Conservation (phyloP, 2,329 filamentous ascomycete species). For the Paraphoma sp. region DNA sequence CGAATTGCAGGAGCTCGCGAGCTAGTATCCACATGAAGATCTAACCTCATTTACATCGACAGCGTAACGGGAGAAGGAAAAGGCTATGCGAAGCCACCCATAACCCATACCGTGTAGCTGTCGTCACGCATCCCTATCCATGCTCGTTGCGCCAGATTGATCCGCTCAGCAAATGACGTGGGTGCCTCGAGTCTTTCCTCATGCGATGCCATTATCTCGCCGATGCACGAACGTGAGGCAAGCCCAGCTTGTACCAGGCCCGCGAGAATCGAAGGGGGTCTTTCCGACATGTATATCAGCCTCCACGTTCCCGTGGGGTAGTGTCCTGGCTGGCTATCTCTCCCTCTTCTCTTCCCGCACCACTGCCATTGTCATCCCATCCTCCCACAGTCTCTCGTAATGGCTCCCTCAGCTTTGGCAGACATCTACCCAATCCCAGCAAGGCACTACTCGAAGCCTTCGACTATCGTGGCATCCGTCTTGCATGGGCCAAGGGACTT, state of each 20-base stretch:
- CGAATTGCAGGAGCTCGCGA: constrained; percentile 22
- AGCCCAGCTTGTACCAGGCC: constrained; percentile 36
- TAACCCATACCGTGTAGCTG: constrained; percentile 35
- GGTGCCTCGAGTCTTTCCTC: constrained; percentile 35
- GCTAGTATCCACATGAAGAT: constrained; percentile 35
- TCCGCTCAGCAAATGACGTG: constrained; percentile 49
- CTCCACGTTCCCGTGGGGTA: constrained; percentile 48
- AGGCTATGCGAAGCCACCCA: constrained; percentile 38
- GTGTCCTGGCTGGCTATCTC: constrained; percentile 34
- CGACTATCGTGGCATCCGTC: constrained; percentile 49
- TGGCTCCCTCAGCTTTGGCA: constrained; percentile 50
- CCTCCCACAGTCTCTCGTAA: constrained; percentile 39
- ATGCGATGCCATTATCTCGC: constrained; percentile 45
- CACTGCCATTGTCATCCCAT: constrained; percentile 24
- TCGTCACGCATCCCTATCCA: constrained; percentile 41
- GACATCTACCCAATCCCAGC: constrained; percentile 49
- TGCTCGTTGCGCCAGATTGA: constrained; percentile 46
- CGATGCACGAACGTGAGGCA: constrained; percentile 43
- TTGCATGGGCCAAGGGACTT: constrained; percentile 52
- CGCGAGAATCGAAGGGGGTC: constrained; percentile 33
- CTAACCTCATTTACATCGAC: constrained; percentile 40
- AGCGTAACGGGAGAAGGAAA: constrained; percentile 45
- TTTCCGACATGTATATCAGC: constrained; percentile 46
- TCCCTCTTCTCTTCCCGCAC: constrained; percentile 27
- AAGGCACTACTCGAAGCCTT: constrained; percentile 46